Percentiles rank a stretch among this genome's conserved stretches.
These are phyloP conservation scores for Megacollybia platyphylla DNA, from an alignment of 1,284 basidiomycete species.

Conservation along the genomic window DNA sequence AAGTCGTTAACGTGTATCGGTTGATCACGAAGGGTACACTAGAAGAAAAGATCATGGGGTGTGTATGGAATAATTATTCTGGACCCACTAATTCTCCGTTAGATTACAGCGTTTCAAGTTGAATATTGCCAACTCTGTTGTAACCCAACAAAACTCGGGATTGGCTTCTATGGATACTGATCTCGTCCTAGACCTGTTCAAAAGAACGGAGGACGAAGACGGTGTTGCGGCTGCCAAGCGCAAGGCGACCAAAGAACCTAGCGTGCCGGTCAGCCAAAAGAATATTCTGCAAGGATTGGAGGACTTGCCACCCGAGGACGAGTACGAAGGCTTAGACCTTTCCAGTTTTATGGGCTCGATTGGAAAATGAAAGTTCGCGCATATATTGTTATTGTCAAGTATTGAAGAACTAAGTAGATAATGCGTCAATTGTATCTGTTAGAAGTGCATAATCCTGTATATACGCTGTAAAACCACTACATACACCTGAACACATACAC, in stretches of 20 bases:
- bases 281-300: constrained; percentile 79
- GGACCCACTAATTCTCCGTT: constrained; percentile 10
- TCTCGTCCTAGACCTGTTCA: constrained; percentile 91
- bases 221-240: constrained; percentile 40
- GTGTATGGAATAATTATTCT: constrained; percentile 15
- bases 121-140: constrained; percentile 93
- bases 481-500: too few species aligned
- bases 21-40: constrained; percentile 94
- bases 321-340: constrained; percentile 79
- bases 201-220: constrained; percentile 68
- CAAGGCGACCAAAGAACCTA: constrained; percentile 40
- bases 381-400: constrained; percentile 13
- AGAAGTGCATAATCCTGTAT: background rate
- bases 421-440: constrained; percentile 5
- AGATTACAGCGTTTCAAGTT: constrained; percentile 97
- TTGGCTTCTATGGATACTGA: constrained; percentile 95
- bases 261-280: constrained; percentile 53
- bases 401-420: constrained; percentile 4
- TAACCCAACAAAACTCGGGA: constrained; percentile 95
- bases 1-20: constrained; percentile 97
- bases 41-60: constrained; percentile 99
- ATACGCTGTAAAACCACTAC: background rate
- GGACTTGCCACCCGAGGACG: constrained; percentile 81
- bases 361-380: constrained; percentile 19
- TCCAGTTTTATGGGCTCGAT: constrained; percentile 77